Base-by-base conservation (phyloP, 1,284 basidiomycete genomes). In the Ustilago esculenta region DNA sequence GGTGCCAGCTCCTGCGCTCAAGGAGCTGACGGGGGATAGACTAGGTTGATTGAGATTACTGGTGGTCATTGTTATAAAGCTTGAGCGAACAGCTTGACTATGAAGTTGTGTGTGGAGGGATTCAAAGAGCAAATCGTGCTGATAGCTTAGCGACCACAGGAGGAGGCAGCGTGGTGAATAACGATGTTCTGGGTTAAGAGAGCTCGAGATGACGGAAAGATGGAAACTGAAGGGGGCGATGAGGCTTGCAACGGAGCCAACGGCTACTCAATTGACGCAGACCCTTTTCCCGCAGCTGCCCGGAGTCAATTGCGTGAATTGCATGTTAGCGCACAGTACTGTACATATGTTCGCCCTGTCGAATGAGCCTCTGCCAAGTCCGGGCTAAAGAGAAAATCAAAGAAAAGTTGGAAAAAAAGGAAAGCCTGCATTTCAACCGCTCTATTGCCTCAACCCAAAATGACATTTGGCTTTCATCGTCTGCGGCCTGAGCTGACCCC, bases 21-120 rank as follows among this genome's bases (percentile, higher is more conserved):
- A 45, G 56, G 54, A 35, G 54, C 64, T 63, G 64, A 50, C 64
- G 69, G 69, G 69, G 69, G 50, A 68, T 51, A 55, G 60, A 73
- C 52, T 69, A 37, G 64, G 54, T 63, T 58, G 60, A 65, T 68
- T 56, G 11, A 65, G 43, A 52, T 58, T 68, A 52, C 49, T 64
- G 64, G 59, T 47, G 42, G 54, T 68, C 70, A 68, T 68, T 42
- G 59, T 61, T 54, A 59, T 60, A 49, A 59, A 11, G 46, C 40
- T 25, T 14, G 44, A 54, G 53, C 46, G 56, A 61, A 65, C 70
- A 72, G 60, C 65, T 56, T 65, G 65, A 59, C 69, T 53, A 47
- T 51, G 34, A 37, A 17, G 32, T 21, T 14, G 30, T 27, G 24
- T 29, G 40, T 41, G 14, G 41, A 29, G 6, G 27, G 27, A 29